Base-by-base conservation (phyloP, 2,329 filamentous ascomycete species). In the Aspergillus vadensis region DNA sequence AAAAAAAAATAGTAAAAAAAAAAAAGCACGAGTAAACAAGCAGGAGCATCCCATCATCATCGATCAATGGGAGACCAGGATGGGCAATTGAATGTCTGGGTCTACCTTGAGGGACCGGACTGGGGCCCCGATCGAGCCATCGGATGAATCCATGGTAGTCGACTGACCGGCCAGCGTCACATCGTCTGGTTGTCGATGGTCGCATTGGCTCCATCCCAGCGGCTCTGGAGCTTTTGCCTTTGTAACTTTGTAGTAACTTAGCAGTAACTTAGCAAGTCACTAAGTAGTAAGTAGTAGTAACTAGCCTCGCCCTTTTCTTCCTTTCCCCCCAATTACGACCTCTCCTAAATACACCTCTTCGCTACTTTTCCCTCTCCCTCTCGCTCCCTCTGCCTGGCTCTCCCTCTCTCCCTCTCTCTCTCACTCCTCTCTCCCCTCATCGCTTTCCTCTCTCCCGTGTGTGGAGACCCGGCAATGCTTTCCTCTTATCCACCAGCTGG, bases 171-270 rank as follows among this genome's bases (percentile, higher is more conserved):
- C 38, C 67, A 74, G 68, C 70, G 73, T 75, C 72, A 67, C 70
- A 75, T 75, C 69, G 72, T 63, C 68, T 72, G 66, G 27, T 62
- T 62, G 69, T 65, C 69, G 67, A 73, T 71, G 72, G 72, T 74
- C 72, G 69, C 72, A 74, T 73, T 61, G 36, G 59, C 64, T 67
- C 60, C 59, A 53, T 64, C 60, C 57, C 49, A 65, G 57, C 60
- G 57, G 58, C 55, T 57, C 56, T 54, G 54, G 48, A 44, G 52
- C 0, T 27, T 38, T 55, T 41, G 41, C 36, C 52, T 48, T 36
- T 36, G 32, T 36, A 36, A 36, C 32, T 36, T 36, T 14, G 32
- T 5, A 32, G 30, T 32, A 14, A 32, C 30, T 32, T 14, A 32
- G 30, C 4, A 36, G 32, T 36, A 14, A 36, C 32, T 36, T 5